Conservation (phyloP, 2,329 filamentous ascomycete species). For the Phaeomoniella chlamydospora region DNA sequence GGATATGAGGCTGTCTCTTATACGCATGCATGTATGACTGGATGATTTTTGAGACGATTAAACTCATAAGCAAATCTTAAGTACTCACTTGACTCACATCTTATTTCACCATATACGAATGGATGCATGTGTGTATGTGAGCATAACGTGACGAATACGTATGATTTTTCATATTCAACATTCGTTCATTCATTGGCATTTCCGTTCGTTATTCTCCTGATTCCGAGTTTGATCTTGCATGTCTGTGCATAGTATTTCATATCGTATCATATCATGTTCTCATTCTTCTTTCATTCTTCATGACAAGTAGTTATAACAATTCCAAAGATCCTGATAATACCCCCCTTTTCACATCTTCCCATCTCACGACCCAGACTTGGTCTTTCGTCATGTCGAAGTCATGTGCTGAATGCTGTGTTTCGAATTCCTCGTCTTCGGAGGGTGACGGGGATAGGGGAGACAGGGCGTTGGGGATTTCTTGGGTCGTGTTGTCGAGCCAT, state of each 20-base stretch:
- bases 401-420: constrained; percentile 11
- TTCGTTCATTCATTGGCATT: too few species aligned
- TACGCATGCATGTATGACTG: too few species aligned
- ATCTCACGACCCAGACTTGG: constrained; percentile 55
- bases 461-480: not conserved
- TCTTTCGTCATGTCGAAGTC: constrained; percentile 35
- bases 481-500: not conserved
- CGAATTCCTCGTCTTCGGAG: constrained; percentile 15
- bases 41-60: too few species aligned
- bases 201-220: too few species aligned
- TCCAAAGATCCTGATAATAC: constrained; percentile 29
- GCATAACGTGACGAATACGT: too few species aligned
- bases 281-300: not conserved
- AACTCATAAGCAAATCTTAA: too few species aligned
- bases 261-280: not conserved
- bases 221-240: too few species aligned
- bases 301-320: constrained; percentile 17
- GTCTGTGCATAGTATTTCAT: not conserved
- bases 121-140: too few species aligned
- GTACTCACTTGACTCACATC: too few species aligned
- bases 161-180: too few species aligned
- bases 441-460: not conserved
- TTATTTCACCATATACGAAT: too few species aligned
- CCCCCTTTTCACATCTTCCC: constrained; percentile 54
- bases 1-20: too few species aligned